Base-by-base conservation (phyloP, 148 eudicot genomes). In the Silene conica region DNA sequence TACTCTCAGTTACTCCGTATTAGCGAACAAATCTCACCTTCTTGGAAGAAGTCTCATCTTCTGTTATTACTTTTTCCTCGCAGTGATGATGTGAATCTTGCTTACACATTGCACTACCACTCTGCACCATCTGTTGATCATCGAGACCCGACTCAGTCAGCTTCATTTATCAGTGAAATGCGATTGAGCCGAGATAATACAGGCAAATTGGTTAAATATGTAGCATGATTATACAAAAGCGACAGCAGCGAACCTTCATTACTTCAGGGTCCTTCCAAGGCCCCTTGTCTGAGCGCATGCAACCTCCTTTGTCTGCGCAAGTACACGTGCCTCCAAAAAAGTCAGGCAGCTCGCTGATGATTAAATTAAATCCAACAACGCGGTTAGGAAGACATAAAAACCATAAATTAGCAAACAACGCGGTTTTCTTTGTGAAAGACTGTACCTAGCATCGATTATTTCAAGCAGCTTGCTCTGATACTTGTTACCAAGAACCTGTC, bases 401-500 rank as follows among this genome's bases (percentile, higher is more conserved):
- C 28, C 1, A 26, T 26, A 46, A 46, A n/a, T n/a, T n/a, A n/a
- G n/a, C n/a, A n/a, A n/a, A 48, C 54, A 48, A 14, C 15, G 15
- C 14, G 20, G 23, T 48, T 69, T n/a, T 15, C 10, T 48, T 18
- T 14, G 62, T 5, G 46, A 23, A 54, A 25, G 74, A 69, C 4
- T 22, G 12, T 77, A 88, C 98, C 93, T 90, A 75, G 91, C 83
- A 79, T 92, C 97, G 68, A 95, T 89, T 60, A 87, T 76, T 77
- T 95, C 98, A 68, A 95, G 98, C 85, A 95, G 80, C 86, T 90
- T 95, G 88, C 87, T 90, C 79, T 90, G 98, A 81, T 86, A 92
- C 79, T 95, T 95, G 82, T 82, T 83, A 62, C 97, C 96, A 62
- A 94, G 96, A 79, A 94, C 96, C 96, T 92, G 79, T 56, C 22